Evolutionary conservation across 116 monocot species (phyloP), one percentile per base, ranked within the genome.

Genomic region (Posidonia oceanica): DNA sequence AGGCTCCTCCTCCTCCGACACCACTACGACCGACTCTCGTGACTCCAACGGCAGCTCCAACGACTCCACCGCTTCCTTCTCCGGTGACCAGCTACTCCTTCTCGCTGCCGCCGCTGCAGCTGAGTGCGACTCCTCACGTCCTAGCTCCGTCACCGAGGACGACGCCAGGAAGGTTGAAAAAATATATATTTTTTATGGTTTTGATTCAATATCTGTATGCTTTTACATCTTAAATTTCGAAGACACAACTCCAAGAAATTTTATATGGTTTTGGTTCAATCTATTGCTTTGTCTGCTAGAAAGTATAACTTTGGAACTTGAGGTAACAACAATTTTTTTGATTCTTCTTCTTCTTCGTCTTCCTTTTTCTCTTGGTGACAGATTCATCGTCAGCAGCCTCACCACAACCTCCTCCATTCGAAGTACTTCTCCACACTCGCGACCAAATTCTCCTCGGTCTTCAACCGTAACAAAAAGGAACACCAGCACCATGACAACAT

Each of bases 361-460:
- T 29, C 29, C 29, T 29, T 29, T 29, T 29, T 29, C 1, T 29
- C 29, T 29, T 29, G 29, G 12, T 10, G 48, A 12, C 48, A 48
- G 48, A 12, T 48, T 12, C 48, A 48, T 48, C 48, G 48, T 48
- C 48, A 48, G 7, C 48, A 48, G 48, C 7, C 7, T 12, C 48
- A 48, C 36, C 21, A 15, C 4, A 22, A 36, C 14, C 38, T 13
- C 55, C n/a, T 54, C 37, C 52, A 79, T 81, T 59, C 77, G 75
- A 85, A 83, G 69, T 87, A 86, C 77, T 61, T 87, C 60, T 79
- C 85, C 17, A 83, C 94, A 61, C 77, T 94, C 54, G 84, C 90
- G 68, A 83, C 76, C 75, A 83, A 81, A 42, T 92, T 93, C 82
- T 88, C 91, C 66, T 86, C 90, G 16, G 83, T 87, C 59, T 94